Evolutionary conservation across 352 stramenopile species (phyloP), one percentile per base, ranked within the genome.

Genomic region (Phytophthora chlamydospora): DNA sequence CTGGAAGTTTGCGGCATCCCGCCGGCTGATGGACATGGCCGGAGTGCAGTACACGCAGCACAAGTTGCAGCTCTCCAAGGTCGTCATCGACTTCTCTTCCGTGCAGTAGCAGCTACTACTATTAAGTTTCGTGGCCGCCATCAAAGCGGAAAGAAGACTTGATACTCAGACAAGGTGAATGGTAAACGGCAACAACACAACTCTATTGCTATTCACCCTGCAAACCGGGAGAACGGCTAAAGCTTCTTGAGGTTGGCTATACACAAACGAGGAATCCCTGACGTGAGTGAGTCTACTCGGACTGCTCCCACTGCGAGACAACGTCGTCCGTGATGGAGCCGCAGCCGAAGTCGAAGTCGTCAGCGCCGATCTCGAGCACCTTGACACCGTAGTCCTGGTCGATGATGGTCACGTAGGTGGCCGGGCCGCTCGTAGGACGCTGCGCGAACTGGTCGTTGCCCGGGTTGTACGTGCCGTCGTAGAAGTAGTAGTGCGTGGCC

Each of bases 21-120:
- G 90, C 12, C 75, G 85, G 32, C 72, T 98, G 21, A 87, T 98
- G 52, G 87, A 97, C 50, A 91, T 97, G 83, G 85, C 90, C 9
- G 76, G 75, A 58, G 76, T 93, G 31, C 17, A 68, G 17, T 91
- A 83, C 64, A 56, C 49, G 8, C 79, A 91, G 72, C 85, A 93
- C 60, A 55, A 76, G 35, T 72, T 89, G 13, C 69, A 80, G 56
- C 71, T 69, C 7, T 71, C 73, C 16, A 71, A 79, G n/a, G 62
- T 94, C 24, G 62, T 88, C 34, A 90, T 94, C 54, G 76, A 91
- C 73, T 94, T 94, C 38, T 68, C 63, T 11, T 71, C 71, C 0
- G 66, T 84, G 16, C 57, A 71, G 35, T 83, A 71, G 46, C n/a
- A 61, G 12, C 33, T 40, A 41, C 6, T 24, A 29, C 14, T 11